Conservation (phyloP, 1,139 yeast genomes). For the Blastobotrys malaysiensis region DNA sequence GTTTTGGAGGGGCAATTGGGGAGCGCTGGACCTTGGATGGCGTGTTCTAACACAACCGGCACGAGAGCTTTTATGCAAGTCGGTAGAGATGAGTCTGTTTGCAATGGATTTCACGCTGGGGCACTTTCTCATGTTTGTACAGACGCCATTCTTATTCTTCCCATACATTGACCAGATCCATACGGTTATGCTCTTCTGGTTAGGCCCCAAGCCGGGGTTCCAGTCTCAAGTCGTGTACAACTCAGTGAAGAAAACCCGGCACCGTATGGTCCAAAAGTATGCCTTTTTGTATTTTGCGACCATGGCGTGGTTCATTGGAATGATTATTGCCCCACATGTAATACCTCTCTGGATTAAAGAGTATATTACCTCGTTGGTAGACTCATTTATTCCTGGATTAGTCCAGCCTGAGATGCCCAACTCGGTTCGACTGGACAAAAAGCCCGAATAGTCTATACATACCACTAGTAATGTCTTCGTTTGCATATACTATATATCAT, state of each 20-base stretch:
- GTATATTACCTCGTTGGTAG: conserved; percentile 9
- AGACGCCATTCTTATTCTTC: conserved; percentile 57
- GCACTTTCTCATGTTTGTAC: conserved; percentile 54
- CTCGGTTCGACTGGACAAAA: not conserved
- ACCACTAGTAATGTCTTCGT: too few relatives aligned
- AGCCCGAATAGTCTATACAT: not conserved
- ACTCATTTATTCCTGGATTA: conserved; percentile 18
- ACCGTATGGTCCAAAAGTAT: conserved; percentile 26
- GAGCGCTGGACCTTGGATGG: conserved; percentile 54
- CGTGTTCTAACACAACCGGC: conserved; percentile 56
- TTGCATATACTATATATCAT: not conserved
- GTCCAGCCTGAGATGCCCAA: conserved; percentile 17
- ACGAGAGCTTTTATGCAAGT: conserved; percentile 63
- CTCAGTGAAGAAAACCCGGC: conserved; percentile 8
- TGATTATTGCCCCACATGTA: conserved; percentile 20
- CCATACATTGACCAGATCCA: conserved; percentile 79
- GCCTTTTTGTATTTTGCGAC: conserved; percentile 42
- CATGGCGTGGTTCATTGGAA: conserved; percentile 35
- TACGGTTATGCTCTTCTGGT: conserved; percentile 75
- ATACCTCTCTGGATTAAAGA: conserved; percentile 14
- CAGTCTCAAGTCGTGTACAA: conserved; percentile 4
- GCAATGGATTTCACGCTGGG: conserved; percentile 68
- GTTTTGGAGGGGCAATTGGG: conserved; percentile 91
- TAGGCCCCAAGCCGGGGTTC: conserved; percentile 53
- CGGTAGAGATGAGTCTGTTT: conserved; percentile 62